A percentile compares a stretch with the other conserved stretches of the same genome.
Conservation (phyloP, 1,139 yeast species). For the Blastobotrys niveus region DNA sequence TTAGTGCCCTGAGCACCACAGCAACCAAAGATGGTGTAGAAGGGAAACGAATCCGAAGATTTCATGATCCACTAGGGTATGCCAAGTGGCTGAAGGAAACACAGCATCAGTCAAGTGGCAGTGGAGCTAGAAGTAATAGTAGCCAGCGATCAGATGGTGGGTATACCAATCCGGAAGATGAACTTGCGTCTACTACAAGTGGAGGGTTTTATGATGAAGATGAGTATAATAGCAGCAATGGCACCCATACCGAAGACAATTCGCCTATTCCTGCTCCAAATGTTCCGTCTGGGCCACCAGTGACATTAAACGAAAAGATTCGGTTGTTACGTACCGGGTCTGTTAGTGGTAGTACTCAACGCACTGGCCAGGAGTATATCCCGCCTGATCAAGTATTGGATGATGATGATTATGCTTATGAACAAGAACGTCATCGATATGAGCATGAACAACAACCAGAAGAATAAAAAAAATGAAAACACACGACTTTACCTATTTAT, state of each 20-base stretch:
- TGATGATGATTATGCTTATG: too few species aligned
- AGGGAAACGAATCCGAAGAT: constrained; percentile 51
- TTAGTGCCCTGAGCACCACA: constrained; percentile 59
- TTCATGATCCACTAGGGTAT: constrained; percentile 38
- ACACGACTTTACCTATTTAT: too few species aligned
- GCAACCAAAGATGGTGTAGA: constrained; percentile 71
- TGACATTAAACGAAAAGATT: constrained; percentile 31
- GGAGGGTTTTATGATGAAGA: neutral
- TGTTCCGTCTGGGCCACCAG: constrained; percentile 30
- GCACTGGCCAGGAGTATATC: constrained; percentile 5
- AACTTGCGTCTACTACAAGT: neutral
- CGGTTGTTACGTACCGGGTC: constrained; percentile 29
- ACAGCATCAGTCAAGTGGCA: neutral
- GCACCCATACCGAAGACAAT: neutral
- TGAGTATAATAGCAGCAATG: neutral
- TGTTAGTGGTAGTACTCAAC: constrained; percentile 7
- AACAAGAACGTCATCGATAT: too few species aligned
- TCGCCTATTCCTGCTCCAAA: constrained; percentile 19
- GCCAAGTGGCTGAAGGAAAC: constrained; percentile 22
- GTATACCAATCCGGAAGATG: neutral
- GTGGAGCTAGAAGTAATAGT: neutral
- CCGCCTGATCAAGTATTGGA: constrained; percentile 4
- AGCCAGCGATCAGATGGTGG: neutral
- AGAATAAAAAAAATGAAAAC: too few species aligned
- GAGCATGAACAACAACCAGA: too few species aligned